phyloP scores from a whole-genome alignment of 2,329 filamentous ascomycete species.

The Pseudogymnoascus sp. region DNA sequence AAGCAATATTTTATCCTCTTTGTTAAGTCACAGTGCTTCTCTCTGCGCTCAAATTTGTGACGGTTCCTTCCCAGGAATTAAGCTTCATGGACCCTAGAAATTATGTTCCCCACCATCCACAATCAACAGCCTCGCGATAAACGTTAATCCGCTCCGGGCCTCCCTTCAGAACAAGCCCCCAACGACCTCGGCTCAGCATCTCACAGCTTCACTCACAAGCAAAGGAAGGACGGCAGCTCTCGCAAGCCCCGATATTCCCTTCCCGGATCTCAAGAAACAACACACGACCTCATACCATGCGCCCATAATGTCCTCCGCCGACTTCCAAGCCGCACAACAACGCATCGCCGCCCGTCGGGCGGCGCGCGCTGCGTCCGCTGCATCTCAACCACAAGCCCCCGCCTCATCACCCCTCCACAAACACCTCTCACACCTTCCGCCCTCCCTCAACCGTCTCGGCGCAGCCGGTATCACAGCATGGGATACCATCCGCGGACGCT shows the following conservation, averaged over 20 bases:
- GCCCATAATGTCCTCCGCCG: conserved; percentile 23
- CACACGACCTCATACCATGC: conserved; percentile 16
- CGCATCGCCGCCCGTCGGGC: conserved; percentile 75
- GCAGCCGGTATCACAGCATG: conserved; percentile 47
- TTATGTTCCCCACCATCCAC: conserved; percentile 7
- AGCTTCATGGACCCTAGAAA: conserved; percentile 2
- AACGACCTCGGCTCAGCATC: not conserved
- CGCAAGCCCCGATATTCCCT: not conserved
- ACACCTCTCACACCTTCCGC: conserved; percentile 48
- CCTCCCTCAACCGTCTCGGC: conserved; percentile 54
- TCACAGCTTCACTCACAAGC: not conserved
- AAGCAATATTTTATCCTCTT: not conserved
- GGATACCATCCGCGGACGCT: conserved; percentile 64
- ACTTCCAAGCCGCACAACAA: conserved; percentile 81
- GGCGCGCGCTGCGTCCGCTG: conserved; percentile 61
- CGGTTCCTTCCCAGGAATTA: not conserved
- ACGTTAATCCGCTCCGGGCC: conserved; percentile 1
- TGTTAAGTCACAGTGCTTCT: not conserved
- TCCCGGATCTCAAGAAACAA: not conserved
- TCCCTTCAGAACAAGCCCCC: not conserved
- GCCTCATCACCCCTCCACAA: conserved; percentile 39
- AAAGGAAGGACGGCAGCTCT: not conserved
- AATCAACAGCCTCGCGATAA: conserved; percentile 3
- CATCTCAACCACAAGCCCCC: conserved; percentile 44
- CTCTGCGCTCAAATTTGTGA: not conserved